These are phyloP conservation scores for Echeveria elegans DNA, from an alignment of 164 flowering plant genomes.

Conservation along the genomic window DNA sequence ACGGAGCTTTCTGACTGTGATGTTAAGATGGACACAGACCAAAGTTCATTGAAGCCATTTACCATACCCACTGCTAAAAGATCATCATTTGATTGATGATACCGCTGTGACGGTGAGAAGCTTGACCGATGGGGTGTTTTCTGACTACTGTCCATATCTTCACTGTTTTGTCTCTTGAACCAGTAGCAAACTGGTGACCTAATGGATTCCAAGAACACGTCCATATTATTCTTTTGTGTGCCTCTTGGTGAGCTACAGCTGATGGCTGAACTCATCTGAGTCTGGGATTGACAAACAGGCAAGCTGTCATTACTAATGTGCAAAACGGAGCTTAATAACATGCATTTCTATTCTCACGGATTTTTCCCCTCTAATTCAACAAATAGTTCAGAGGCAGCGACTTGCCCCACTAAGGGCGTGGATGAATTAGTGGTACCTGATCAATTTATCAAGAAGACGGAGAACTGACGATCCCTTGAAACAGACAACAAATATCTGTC, in stretches of 20 bases:
- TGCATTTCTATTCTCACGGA: neutral
- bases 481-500: conserved; percentile 70
- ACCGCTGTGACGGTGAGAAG: conserved; percentile 64
- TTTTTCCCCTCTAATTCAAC: neutral
- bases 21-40: conserved; percentile 30
- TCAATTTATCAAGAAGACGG: conserved; percentile 52
- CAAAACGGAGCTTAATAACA: neutral
- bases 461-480: conserved; percentile 92
- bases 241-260: conserved; percentile 66
- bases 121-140: conserved; percentile 37
- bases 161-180: conserved; percentile 89
- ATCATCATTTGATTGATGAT: conserved; percentile 45
- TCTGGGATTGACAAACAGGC: neutral
- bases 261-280: conserved; percentile 31
- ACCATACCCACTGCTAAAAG: conserved; percentile 86
- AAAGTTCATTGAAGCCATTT: conserved; percentile 74
- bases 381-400: neutral
- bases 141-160: conserved; percentile 83
- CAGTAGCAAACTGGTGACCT: conserved; percentile 85
- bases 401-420: neutral
- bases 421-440: conserved; percentile 35
- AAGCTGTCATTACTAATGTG: neutral
- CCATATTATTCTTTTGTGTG: conserved; percentile 97
- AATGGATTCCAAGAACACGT: conserved; percentile 92
- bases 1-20: conserved; percentile 7